These are phyloP conservation scores for Stylosanthes scabra DNA, from an alignment of 331 rosid genomes.

Conservation along the genomic window DNA sequence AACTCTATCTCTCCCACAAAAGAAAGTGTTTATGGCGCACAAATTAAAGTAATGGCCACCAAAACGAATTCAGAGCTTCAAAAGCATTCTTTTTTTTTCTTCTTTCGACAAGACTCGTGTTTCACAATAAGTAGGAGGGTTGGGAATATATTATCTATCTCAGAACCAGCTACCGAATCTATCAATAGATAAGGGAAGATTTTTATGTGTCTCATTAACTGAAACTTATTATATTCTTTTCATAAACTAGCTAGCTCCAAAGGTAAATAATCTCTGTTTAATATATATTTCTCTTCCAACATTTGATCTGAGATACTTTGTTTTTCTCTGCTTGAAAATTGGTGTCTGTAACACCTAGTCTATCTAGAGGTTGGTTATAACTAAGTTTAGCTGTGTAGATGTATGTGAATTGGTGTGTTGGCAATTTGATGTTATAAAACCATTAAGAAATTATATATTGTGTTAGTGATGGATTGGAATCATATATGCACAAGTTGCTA, in stretches of 20 bases:
- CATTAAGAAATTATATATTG: no score
- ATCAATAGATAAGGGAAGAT: background rate
- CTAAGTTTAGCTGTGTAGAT: no score
- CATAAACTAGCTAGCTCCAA: background rate
- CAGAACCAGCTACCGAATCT: background rate
- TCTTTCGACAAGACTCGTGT: conserved; percentile 5
- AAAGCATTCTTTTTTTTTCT: background rate
- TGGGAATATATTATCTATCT: background rate
- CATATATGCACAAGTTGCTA: no score
- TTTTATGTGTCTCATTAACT: conserved; percentile 1
- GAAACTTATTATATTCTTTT: conserved; percentile 23
- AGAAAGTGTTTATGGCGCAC: background rate
- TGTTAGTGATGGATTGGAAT: no score
- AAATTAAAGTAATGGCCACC: conserved; percentile 26
- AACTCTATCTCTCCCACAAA: background rate
- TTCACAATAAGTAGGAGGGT: background rate
- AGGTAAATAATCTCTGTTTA: no score
- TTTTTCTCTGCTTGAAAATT: no score
- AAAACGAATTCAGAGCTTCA: conserved; percentile 12
- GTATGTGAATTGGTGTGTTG: no score
- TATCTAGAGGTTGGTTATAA: no score
- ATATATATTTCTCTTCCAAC: no score
- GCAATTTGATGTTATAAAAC: no score
- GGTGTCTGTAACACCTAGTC: no score
- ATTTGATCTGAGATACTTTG: no score